phyloP scores from a whole-genome alignment of 495 filamentous ascomycete genomes.

The Hyphodiscus hymeniophilus region DNA sequence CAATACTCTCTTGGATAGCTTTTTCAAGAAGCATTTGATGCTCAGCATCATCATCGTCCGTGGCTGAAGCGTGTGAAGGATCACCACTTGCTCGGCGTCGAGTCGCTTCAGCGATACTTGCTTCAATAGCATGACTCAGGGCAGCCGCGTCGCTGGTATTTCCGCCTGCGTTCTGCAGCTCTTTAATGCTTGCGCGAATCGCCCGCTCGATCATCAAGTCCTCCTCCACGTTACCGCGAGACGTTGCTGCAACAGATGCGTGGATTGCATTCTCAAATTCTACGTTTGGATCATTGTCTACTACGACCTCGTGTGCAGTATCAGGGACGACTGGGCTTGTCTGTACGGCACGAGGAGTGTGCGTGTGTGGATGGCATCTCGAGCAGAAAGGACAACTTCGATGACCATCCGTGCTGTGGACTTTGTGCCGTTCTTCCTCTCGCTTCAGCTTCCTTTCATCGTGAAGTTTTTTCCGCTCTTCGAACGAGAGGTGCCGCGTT shows the following conservation, averaged over 20 bases:
- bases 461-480: conserved; percentile 39
- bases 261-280: conserved; percentile 65
- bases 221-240: conserved; percentile 55
- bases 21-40: conserved; percentile 49
- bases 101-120: conserved; percentile 18
- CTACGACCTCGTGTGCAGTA: neutral
- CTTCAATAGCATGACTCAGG: conserved; percentile 22
- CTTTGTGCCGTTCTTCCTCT: conserved; percentile 23
- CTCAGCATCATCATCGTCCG: conserved; percentile 33
- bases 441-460: conserved; percentile 31
- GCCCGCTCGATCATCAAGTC: conserved; percentile 60
- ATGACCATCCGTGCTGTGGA: conserved; percentile 5
- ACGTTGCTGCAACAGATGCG: conserved; percentile 58
- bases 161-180: conserved; percentile 36
- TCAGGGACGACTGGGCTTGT: neutral
- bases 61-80: neutral
- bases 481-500: conserved; percentile 29
- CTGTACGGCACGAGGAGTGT: conserved; percentile 10
- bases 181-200: conserved; percentile 57
- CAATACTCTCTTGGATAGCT: conserved; percentile 46
- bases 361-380: conserved; percentile 8
- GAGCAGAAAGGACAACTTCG: conserved; percentile 20
- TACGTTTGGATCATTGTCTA: conserved; percentile 27
- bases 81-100: neutral
- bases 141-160: conserved; percentile 28